Evolutionary conservation across 148 eudicot species (phyloP).

Genomic region (Dianthus caryophyllus): DNA sequence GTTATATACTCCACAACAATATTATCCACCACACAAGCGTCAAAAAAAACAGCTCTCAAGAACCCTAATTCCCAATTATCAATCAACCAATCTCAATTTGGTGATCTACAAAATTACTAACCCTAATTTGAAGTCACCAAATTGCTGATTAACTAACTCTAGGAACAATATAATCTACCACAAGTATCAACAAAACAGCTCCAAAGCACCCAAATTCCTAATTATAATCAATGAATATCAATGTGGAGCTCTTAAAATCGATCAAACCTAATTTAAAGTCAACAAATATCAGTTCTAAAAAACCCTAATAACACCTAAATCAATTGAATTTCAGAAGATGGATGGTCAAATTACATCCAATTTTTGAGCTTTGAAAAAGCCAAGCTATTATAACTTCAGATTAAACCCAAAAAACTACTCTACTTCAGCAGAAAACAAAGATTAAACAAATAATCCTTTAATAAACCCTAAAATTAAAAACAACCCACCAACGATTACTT

Average conservation of each 20-base stretch:
- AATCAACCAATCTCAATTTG: slow-evolving; percentile 7
- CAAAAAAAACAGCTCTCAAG: slow-evolving; percentile 1
- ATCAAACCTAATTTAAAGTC: slow-evolving; percentile 7
- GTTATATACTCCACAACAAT: background rate
- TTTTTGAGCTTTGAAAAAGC: slow-evolving; percentile 1
- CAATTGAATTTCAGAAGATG: slow-evolving; percentile 1
- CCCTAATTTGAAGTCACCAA: too few relatives aligned
- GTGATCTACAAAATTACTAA: background rate
- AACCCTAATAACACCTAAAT: background rate
- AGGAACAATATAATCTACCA: slow-evolving; percentile 2
- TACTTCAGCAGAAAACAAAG: slow-evolving; percentile 8
- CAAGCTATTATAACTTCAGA: slow-evolving; percentile 2
- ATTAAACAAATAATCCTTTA: slow-evolving; percentile 17
- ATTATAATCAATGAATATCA: background rate
- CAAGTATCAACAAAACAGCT: background rate
- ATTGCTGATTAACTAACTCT: too few relatives aligned
- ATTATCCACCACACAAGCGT: background rate
- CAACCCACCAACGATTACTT: slow-evolving; percentile 5
- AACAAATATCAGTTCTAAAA: background rate
- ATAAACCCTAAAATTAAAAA: slow-evolving; percentile 23
- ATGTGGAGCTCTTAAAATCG: background rate
- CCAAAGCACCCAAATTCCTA: slow-evolving; percentile 10
- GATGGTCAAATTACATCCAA: background rate
- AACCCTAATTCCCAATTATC: slow-evolving; percentile 10
- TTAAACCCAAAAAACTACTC: slow-evolving; percentile 16